Percentiles rank a stretch among this genome's conserved stretches.
These are phyloP conservation scores for Ormosia semicastrata DNA, from an alignment of 306 rosid genomes.

Conservation along the genomic window DNA sequence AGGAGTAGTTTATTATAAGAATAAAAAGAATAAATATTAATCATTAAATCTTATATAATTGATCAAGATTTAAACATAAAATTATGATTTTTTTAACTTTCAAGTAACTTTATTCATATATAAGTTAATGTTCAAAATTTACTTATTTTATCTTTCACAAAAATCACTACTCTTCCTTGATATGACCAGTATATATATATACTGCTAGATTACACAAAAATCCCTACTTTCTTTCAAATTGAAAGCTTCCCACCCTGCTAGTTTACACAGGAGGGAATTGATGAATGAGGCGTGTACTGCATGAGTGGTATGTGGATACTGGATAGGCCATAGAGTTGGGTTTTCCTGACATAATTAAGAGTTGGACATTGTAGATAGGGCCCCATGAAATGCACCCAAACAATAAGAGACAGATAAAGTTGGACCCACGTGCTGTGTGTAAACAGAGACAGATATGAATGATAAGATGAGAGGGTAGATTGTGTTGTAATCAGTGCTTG, in stretches of 20 bases:
- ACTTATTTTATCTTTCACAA: too few species aligned
- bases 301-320: neutral
- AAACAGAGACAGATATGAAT: constrained; percentile 15
- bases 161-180: too few species aligned
- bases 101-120: too few species aligned
- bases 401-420: neutral
- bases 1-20: too few species aligned
- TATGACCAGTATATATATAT: too few species aligned
- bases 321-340: neutral
- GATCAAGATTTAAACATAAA: too few species aligned
- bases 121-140: too few species aligned
- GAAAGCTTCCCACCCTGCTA: constrained; percentile 7
- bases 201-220: too few species aligned
- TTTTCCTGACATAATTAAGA: constrained; percentile 10
- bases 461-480: constrained; percentile 23
- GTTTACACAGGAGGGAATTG: constrained; percentile 2
- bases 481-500: constrained; percentile 19
- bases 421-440: constrained; percentile 25
- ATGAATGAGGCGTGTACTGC: constrained; percentile 28
- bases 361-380: constrained; percentile 22
- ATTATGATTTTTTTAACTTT: too few species aligned
- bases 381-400: constrained; percentile 26
- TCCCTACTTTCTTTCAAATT: neutral
- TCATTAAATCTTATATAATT: too few species aligned
- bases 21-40: too few species aligned